Base-by-base conservation (phyloP, 2,329 filamentous ascomycete genomes). In the Claviceps sp. region DNA sequence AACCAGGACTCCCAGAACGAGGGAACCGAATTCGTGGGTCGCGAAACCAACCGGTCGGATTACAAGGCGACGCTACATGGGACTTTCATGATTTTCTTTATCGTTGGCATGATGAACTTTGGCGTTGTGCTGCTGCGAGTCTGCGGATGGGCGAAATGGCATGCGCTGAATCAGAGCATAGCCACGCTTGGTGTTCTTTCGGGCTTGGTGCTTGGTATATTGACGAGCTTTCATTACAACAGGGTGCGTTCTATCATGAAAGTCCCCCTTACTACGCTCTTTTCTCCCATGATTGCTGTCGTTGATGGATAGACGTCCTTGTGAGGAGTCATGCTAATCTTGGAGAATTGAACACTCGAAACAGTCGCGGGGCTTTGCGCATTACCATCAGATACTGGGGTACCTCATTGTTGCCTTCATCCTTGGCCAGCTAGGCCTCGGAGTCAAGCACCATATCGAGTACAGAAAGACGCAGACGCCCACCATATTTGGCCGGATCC, bases 371-470 rank as follows among this genome's bases (percentile, higher is more conserved):
- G 64, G 66, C 9, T 78, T 79, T 63, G 71, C 70, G 45, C 71
- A 71, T 1, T 64, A 70, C 8, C 80, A 83, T 58, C 79, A 83
- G 59, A 68, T 83, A 48, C 65, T 84, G 52, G 80, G 80, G 8
- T 68, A 79, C 52, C 60, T 82, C 16, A 65, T 80, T 40, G 66
- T 78, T 45, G 64, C 71, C 44, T 69, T 75, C 48, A 63, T 81
- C 49, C 61, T 83, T 16, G 66, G 60, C 5, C 78, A 82, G 57
- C 74, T 79, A 53, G 62, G 67, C 1, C 61, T 83, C 14, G 80
- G 80, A 29, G 68, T 76, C 55, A 56, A 79, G 51, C 76, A 82
- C 56, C 79, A 82, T 58, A 66, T 70, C 46, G 67, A 74, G 39
- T 79, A 69, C 61, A 75, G 72, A 58, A 66, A 69, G 61, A 78